phyloP scores from a whole-genome alignment of 2,329 filamentous ascomycete genomes.

The Microascus cirrosus region DNA sequence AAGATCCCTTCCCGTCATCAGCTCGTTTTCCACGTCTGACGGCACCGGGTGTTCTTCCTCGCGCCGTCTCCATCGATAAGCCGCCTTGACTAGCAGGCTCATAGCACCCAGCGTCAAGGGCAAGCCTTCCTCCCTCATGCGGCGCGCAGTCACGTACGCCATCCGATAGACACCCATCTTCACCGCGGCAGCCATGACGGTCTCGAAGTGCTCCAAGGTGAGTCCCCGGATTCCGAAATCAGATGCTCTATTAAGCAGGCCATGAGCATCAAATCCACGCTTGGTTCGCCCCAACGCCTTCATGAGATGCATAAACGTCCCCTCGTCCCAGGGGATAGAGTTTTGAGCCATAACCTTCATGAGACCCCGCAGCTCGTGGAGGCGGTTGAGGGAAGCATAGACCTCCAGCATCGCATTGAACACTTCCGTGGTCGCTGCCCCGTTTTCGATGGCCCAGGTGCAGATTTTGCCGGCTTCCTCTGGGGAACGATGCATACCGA shows the following conservation, averaged over 20 bases:
- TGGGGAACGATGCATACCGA: constrained; percentile 33
- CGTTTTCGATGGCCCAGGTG: constrained; percentile 37
- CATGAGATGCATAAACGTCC: constrained; percentile 39
- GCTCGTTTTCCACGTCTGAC: constrained; percentile 10
- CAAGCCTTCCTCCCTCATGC: constrained; percentile 30
- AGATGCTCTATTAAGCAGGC: constrained; percentile 31
- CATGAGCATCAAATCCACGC: constrained; percentile 37
- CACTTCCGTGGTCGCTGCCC: constrained; percentile 44
- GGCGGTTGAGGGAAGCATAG: constrained; percentile 50
- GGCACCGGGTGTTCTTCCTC: constrained; percentile 21
- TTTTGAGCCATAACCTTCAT: constrained; percentile 36
- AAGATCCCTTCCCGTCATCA: constrained; percentile 15
- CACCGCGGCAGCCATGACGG: constrained; percentile 22
- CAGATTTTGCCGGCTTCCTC: constrained; percentile 25
- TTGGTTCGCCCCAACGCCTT: constrained; percentile 34
- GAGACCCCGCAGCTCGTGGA: constrained; percentile 35
- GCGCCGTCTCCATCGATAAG: constrained; percentile 16
- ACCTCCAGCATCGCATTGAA: constrained; percentile 72
- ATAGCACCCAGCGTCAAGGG: constrained; percentile 27
- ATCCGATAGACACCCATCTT: constrained; percentile 28
- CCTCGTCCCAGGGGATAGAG: constrained; percentile 32
- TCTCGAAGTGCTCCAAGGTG: constrained; percentile 15
- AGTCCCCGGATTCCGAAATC: constrained; percentile 40
- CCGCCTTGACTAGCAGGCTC: constrained; percentile 5
- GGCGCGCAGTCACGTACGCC: constrained; percentile 26